Conservation (phyloP, 1,284 basidiomycete species). For the Cystobasidium slooffiae region DNA sequence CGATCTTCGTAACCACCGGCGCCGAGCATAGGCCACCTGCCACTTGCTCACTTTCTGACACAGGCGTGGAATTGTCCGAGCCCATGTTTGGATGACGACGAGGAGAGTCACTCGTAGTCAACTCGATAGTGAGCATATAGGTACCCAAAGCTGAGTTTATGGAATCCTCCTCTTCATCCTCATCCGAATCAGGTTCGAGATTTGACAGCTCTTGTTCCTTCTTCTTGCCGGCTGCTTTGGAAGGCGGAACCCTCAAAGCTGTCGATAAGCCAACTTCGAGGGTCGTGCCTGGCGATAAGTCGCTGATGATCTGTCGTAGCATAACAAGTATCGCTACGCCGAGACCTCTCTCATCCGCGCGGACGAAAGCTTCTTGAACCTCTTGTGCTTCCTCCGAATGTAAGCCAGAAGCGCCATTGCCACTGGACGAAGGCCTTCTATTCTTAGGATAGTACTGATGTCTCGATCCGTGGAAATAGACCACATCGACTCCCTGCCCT, state of each 20-base stretch:
- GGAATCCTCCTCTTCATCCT: constrained; percentile 16
- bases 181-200: constrained; percentile 31
- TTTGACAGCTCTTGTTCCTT: neutral
- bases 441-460: constrained; percentile 18
- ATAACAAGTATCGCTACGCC: constrained; percentile 63
- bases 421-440: constrained; percentile 3
- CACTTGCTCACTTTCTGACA: neutral
- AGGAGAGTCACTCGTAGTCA: constrained; percentile 6
- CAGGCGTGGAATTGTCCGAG: neutral
- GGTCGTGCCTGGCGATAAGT: constrained; percentile 73
- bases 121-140: constrained; percentile 38
- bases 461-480: constrained; percentile 38
- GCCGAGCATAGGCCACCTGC: neutral
- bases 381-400: neutral
- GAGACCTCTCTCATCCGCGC: constrained; percentile 64
- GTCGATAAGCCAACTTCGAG: constrained; percentile 85
- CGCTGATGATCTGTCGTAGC: constrained; percentile 76
- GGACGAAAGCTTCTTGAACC: constrained; percentile 68
- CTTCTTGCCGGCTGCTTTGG: neutral
- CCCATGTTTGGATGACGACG: neutral
- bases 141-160: constrained; percentile 8
- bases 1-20: neutral
- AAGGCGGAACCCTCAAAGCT: constrained; percentile 54
- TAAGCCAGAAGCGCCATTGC: neutral
- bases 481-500: constrained; percentile 72